Percentiles rank a stretch among this genome's conserved stretches.
phyloP scores from a whole-genome alignment of 495 filamentous ascomycete genomes.

The Aspergillus funiculosus region DNA sequence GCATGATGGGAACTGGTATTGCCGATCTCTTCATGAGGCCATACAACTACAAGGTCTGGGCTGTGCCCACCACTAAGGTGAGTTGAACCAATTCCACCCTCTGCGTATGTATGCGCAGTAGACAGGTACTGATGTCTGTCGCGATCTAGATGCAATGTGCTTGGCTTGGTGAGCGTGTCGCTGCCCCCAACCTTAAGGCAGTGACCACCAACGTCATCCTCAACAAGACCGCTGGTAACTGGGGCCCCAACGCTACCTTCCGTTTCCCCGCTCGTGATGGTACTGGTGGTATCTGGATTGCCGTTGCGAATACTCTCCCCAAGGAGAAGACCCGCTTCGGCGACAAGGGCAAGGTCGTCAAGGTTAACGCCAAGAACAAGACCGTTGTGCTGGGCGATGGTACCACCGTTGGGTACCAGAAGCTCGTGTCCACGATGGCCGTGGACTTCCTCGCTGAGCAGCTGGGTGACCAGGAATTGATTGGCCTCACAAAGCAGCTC shows the following conservation, averaged over 20 bases:
- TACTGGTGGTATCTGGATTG: conserved; percentile 98
- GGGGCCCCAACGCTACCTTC: conserved; percentile 98
- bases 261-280: conserved; percentile 93
- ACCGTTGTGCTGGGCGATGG: conserved; percentile 76
- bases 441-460: conserved; percentile 83
- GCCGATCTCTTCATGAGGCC: conserved; percentile 98
- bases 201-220: conserved; percentile 93
- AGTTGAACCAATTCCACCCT: no score
- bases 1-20: conserved; percentile 83
- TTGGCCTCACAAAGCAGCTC: conserved; percentile 79
- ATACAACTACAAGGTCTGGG: conserved; percentile 99
- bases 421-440: conserved; percentile 93
- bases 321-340: conserved; percentile 88
- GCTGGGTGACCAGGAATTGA: conserved; percentile 80
- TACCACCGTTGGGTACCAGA: conserved; percentile 84
- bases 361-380: conserved; percentile 53
- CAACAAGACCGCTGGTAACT: conserved; percentile 92
- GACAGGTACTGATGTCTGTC: conserved; percentile 4
- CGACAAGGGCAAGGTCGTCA: conserved; percentile 67
- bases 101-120: no score
- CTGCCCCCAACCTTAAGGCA: conserved; percentile 92
- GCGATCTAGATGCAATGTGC: conserved; percentile 87
- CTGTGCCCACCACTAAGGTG: conserved; percentile 96
- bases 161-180: conserved; percentile 98
- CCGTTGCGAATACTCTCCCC: conserved; percentile 88